Base-by-base conservation (phyloP, 345 rosid species). In the Populus simonii region DNA sequence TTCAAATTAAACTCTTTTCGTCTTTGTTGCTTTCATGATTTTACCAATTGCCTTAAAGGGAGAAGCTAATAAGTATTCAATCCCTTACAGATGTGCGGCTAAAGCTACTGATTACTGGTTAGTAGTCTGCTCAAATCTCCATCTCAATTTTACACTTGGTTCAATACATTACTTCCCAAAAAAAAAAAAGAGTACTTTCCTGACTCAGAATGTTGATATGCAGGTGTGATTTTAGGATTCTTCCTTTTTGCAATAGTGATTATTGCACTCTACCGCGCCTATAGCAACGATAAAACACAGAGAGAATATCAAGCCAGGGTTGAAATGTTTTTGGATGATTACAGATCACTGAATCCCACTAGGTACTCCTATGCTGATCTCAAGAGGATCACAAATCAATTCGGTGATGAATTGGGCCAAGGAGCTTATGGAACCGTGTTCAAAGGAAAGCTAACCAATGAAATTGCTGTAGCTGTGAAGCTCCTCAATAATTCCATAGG, bases 401-500 rank as follows among this genome's bases (percentile, higher is more conserved):
- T 74, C 29, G 7, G 27, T 35, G 51, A 59, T 6, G 65, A 59
- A 1, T 38, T 74, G 31, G 76, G 76, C 15, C 55, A 74, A 25
- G 76, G 76, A 74, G 67, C 76, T 11, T 74, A 38, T 74, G 76
- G 76, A 38, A 39, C 51, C 35, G 76, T 74, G 17, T 74, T 74
- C 16, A 74, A 61, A 18, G 76, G 76, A 61, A 74, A 74, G 36
- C 47, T 74, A 6, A 59, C 20, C 16, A 74, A 39, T 74, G 76
- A 74, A 29, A 61, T 61, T 9, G 8, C 41, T 8, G 76, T 74
- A 31, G 76, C 78, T 59, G 69, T 74, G 23, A 74, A 74, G 53
- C 15, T 74, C 15, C 69, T 74, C 7, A 74, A 74, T 6, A 23
- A 13, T 73, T 73, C 76, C 2, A 38, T 27, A 10, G 76, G 68